Evolutionary conservation across 805 yeast species (phyloP).

Genomic region (Tetrapisispora phaffii): DNA sequence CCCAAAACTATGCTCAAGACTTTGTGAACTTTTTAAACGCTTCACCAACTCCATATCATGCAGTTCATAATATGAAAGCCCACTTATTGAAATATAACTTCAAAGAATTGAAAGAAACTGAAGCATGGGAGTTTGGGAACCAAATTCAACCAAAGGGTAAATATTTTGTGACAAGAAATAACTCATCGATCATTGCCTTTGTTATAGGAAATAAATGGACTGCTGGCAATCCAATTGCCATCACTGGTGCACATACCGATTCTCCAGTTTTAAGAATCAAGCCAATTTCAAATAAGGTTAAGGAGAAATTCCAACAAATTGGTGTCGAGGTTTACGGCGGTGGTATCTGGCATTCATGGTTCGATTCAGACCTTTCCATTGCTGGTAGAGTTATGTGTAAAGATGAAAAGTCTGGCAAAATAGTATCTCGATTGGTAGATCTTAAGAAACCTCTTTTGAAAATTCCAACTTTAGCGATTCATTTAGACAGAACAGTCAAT

Average conservation of each 20-base stretch:
- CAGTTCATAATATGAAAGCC: slow-evolving; percentile 57
- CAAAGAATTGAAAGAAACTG: slow-evolving; percentile 59
- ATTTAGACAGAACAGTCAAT: slow-evolving; percentile 68
- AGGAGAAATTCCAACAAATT: slow-evolving; percentile 74
- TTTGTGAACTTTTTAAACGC: slow-evolving; percentile 70
- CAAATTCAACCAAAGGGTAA: slow-evolving; percentile 45
- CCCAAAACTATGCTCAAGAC: slow-evolving; percentile 32
- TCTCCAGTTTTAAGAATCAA: slow-evolving; percentile 84
- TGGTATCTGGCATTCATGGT: slow-evolving; percentile 94
- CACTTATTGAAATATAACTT: slow-evolving; percentile 56
- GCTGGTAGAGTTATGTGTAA: slow-evolving; percentile 85
- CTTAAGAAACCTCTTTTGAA: slow-evolving; percentile 76
- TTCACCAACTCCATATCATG: slow-evolving; percentile 93
- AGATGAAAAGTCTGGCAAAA: slow-evolving; percentile 36
- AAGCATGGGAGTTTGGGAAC: slow-evolving; percentile 47
- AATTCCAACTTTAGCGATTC: slow-evolving; percentile 92
- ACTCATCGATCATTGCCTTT: slow-evolving; percentile 81
- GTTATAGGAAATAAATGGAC: slow-evolving; percentile 62
- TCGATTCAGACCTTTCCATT: slow-evolving; percentile 81
- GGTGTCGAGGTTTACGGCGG: slow-evolving; percentile 96
- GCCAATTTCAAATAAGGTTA: slow-evolving; percentile 63
- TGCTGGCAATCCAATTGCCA: slow-evolving; percentile 74
- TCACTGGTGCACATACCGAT: slow-evolving; percentile 95
- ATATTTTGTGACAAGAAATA: slow-evolving; percentile 83
- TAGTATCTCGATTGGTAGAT: slow-evolving; percentile 61